Conservation (phyloP, 2,329 filamentous ascomycete species). For the Ophiostoma fasciatum region DNA sequence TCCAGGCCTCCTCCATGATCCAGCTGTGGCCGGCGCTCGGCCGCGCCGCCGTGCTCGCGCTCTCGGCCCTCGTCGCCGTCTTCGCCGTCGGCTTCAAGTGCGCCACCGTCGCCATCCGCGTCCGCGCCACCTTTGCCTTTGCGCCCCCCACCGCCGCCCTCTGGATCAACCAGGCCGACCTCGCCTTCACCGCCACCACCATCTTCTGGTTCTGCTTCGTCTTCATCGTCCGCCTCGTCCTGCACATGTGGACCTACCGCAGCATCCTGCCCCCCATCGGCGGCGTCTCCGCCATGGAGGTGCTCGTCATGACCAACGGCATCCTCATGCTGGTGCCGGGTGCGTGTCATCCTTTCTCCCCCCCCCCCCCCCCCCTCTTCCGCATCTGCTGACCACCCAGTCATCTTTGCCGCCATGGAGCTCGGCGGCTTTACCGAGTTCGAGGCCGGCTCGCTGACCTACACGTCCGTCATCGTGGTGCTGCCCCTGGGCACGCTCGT, state of each 20-base stretch:
- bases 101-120: slow-evolving; percentile 23
- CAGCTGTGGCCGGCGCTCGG: slow-evolving; percentile 27
- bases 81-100: slow-evolving; percentile 18
- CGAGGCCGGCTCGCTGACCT: slow-evolving; percentile 33
- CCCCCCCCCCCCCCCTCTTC: background rate
- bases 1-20: slow-evolving; percentile 39
- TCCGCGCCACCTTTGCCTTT: slow-evolving; percentile 15
- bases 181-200: slow-evolving; percentile 16
- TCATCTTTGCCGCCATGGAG: slow-evolving; percentile 34
- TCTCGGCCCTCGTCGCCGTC: slow-evolving; percentile 22
- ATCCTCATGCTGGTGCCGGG: slow-evolving; percentile 41
- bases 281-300: slow-evolving; percentile 35
- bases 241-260: slow-evolving; percentile 32
- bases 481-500: slow-evolving; percentile 37
- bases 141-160: slow-evolving; percentile 8
- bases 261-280: slow-evolving; percentile 28
- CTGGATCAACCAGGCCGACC: slow-evolving; percentile 25
- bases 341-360: slow-evolving; percentile 13
- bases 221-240: slow-evolving; percentile 36
- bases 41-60: slow-evolving; percentile 15
- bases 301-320: slow-evolving; percentile 40
- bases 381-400: background rate
- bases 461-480: slow-evolving; percentile 34
- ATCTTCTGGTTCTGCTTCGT: slow-evolving; percentile 37
- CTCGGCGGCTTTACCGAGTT: slow-evolving; percentile 27